phyloP scores from a whole-genome alignment of 345 rosid genomes.

The Populus alba region DNA sequence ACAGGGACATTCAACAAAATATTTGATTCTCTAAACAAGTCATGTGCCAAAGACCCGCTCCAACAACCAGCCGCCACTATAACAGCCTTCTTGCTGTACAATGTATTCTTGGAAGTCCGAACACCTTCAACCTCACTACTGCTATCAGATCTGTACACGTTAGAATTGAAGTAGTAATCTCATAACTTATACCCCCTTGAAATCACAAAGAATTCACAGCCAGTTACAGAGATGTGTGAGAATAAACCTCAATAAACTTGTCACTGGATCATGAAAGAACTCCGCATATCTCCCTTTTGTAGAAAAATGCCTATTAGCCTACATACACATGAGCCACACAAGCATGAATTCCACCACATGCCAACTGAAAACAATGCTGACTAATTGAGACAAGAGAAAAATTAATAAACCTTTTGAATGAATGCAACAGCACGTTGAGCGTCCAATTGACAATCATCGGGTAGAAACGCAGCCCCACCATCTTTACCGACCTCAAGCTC shows the following conservation, averaged over 20 bases:
- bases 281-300: conserved; percentile 71
- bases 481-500: conserved; percentile 47
- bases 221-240: no score
- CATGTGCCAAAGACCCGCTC: conserved; percentile 71
- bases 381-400: neutral
- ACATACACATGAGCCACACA: conserved; percentile 13
- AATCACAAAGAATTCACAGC: neutral
- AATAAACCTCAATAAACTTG: conserved; percentile 56
- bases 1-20: conserved; percentile 53
- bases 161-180: conserved; percentile 7
- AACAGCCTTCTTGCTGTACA: conserved; percentile 66
- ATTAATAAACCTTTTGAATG: conserved; percentile 56
- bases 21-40: conserved; percentile 49
- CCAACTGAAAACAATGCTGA: neutral
- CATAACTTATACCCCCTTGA: neutral
- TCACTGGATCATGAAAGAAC: conserved; percentile 73
- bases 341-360: neutral
- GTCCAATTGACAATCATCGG: conserved; percentile 83
- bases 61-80: conserved; percentile 86
- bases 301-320: conserved; percentile 66
- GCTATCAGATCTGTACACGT: conserved; percentile 42
- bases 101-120: conserved; percentile 52
- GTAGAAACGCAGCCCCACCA: conserved; percentile 73
- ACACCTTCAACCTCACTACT: conserved; percentile 55
- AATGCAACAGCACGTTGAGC: conserved; percentile 65